phyloP scores from a whole-genome alignment of 2,329 filamentous ascomycete genomes.

The Geoglossum cookeanum region DNA sequence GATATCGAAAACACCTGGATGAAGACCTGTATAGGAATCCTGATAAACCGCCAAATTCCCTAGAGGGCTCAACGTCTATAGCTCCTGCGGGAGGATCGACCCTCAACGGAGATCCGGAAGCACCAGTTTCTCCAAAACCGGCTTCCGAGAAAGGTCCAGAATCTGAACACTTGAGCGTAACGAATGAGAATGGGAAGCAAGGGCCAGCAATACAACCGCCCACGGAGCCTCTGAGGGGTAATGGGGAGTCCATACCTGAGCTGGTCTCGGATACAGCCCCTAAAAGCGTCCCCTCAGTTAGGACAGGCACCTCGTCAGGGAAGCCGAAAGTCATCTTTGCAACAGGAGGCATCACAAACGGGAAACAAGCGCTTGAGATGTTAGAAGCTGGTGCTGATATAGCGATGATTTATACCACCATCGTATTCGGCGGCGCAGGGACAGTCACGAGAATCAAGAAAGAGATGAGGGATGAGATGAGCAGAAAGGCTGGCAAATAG shows the following conservation, averaged over 20 bases:
- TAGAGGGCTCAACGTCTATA: too few relatives aligned
- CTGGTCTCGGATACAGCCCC: neutral
- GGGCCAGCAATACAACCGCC: slow-evolving; percentile 19
- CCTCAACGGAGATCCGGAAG: neutral
- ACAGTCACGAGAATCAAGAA: slow-evolving; percentile 35
- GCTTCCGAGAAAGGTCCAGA: neutral
- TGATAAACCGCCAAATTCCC: neutral
- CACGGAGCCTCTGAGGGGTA: neutral
- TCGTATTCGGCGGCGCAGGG: slow-evolving; percentile 44
- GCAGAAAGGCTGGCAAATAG: too few relatives aligned
- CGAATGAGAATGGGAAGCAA: slow-evolving; percentile 29
- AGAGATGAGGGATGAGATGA: slow-evolving; percentile 21
- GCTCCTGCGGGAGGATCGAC: neutral
- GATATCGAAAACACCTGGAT: slow-evolving; percentile 43
- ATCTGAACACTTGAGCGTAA: neutral
- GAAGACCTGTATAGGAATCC: slow-evolving; percentile 20
- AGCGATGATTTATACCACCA: slow-evolving; percentile 76
- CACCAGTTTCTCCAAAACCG: neutral
- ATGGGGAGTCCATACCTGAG: neutral
- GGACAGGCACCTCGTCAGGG: slow-evolving; percentile 5
- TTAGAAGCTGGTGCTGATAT: slow-evolving; percentile 79
- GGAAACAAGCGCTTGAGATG: slow-evolving; percentile 61
- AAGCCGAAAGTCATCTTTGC: slow-evolving; percentile 70
- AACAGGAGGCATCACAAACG: slow-evolving; percentile 80
- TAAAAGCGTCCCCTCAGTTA: slow-evolving; percentile 4